These are phyloP conservation scores for Xylariaceae sp. DNA, from an alignment of 2,329 filamentous ascomycete species.

Conservation along the genomic window DNA sequence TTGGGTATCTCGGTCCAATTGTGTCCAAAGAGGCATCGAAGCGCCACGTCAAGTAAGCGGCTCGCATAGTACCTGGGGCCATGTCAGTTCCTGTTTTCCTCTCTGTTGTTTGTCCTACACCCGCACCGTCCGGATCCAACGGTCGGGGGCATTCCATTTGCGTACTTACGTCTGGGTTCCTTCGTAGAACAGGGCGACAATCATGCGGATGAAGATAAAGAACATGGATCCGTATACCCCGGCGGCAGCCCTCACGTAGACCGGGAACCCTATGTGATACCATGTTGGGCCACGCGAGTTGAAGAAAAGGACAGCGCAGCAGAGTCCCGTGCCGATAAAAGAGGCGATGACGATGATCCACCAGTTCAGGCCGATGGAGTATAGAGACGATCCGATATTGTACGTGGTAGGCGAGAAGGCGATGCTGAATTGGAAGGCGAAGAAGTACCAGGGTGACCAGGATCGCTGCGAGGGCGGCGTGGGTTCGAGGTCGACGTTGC, in stretches of 20 bases:
- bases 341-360: conserved; percentile 21
- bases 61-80: conserved; percentile 32
- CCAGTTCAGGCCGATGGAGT: conserved; percentile 2
- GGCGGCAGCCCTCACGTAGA: conserved; percentile 28
- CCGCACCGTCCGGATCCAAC: too few species aligned
- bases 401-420: conserved; percentile 5
- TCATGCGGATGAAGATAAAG: conserved; percentile 31
- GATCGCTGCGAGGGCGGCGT: conserved; percentile 1
- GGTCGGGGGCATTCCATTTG: too few species aligned
- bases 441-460: conserved; percentile 3
- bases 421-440: conserved; percentile 6
- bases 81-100: too few species aligned
- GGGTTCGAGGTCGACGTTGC: conserved; percentile 3
- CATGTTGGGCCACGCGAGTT: conserved; percentile 29
- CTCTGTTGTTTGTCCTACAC: too few species aligned
- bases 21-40: conserved; percentile 34
- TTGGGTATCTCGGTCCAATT: conserved; percentile 40
- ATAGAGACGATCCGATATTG: conserved; percentile 4
- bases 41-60: conserved; percentile 28
- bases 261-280: conserved; percentile 33
- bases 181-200: conserved; percentile 35
- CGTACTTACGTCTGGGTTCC: conserved; percentile 31
- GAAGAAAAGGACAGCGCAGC: conserved; percentile 28
- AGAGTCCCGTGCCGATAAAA: conserved; percentile 25
- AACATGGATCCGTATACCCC: conserved; percentile 34